Evolutionary conservation across 1,139 yeast species (phyloP).

Genomic region (Pichia sp.): DNA sequence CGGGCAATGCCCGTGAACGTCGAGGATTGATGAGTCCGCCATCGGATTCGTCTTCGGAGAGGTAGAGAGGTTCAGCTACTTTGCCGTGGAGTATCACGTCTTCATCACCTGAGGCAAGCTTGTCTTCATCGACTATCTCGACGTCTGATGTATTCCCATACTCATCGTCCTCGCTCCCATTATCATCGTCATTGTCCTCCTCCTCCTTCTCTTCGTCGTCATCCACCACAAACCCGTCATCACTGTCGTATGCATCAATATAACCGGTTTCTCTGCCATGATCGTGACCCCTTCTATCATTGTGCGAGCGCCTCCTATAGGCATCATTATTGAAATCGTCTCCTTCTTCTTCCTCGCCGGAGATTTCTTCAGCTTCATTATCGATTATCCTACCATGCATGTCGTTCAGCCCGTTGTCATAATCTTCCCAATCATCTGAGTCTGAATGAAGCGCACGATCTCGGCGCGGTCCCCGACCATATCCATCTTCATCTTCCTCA

Average conservation of each 20-base stretch:
- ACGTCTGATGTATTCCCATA: slow-evolving; percentile 5
- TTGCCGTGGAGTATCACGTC: slow-evolving; percentile 4
- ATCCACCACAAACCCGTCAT: slow-evolving; percentile 20
- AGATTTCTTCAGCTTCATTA: neutral
- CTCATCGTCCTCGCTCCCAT: neutral
- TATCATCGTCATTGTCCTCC: neutral
- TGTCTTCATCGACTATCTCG: slow-evolving; percentile 1
- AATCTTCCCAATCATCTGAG: slow-evolving; percentile 17
- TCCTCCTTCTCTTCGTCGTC: slow-evolving; percentile 13
- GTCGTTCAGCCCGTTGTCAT: slow-evolving; percentile 13
- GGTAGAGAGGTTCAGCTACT: neutral
- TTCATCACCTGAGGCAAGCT: slow-evolving; percentile 16
- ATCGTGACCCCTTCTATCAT: neutral
- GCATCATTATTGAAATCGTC: neutral
- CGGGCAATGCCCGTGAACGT: neutral
- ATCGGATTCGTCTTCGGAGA: slow-evolving; percentile 5
- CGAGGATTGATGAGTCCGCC: slow-evolving; percentile 1
- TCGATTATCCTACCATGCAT: neutral
- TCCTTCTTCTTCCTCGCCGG: slow-evolving; percentile 9
- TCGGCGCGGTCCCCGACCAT: slow-evolving; percentile 14
- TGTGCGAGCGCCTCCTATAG: neutral
- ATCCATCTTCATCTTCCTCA: slow-evolving; percentile 12
- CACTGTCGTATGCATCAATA: slow-evolving; percentile 14
- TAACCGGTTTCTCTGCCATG: neutral
- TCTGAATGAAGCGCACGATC: slow-evolving; percentile 5